A percentile compares a stretch with the other conserved stretches of the same genome.
Conservation (phyloP, 805 yeast species). For the Yamadazyma insecticola region DNA sequence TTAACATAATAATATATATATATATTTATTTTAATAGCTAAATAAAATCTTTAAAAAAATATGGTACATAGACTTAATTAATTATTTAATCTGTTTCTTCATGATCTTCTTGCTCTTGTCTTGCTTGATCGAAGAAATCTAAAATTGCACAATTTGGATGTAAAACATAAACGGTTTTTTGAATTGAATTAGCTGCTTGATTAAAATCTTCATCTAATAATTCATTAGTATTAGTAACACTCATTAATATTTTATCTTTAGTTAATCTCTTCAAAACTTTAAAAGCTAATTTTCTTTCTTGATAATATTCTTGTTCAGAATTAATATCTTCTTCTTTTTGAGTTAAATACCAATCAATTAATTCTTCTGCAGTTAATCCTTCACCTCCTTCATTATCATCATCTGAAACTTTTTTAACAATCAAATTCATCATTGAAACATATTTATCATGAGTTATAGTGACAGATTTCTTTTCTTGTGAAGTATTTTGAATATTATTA, state of each 20-base stretch:
- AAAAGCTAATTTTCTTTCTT: slow-evolving; percentile 64
- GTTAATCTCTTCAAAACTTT: slow-evolving; percentile 82
- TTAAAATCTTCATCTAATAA: slow-evolving; percentile 12
- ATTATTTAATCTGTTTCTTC: slow-evolving; percentile 6
- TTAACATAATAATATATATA: too few relatives aligned
- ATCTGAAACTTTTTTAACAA: slow-evolving; percentile 61
- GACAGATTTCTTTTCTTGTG: slow-evolving; percentile 17
- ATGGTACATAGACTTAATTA: too few relatives aligned
- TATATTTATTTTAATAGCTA: too few relatives aligned
- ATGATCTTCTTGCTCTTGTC: slow-evolving; percentile 13
- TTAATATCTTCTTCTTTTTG: slow-evolving; percentile 68
- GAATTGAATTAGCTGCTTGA: slow-evolving; percentile 16
- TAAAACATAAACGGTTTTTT: slow-evolving; percentile 30
- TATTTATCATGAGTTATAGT: slow-evolving; percentile 82
- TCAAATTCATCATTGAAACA: slow-evolving; percentile 73
- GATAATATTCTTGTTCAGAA: slow-evolving; percentile 65
- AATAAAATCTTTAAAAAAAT: too few relatives aligned
- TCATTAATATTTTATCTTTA: slow-evolving; percentile 78
- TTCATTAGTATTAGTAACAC: slow-evolving; percentile 32
- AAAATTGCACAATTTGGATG: slow-evolving; percentile 85
- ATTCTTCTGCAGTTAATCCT: slow-evolving; percentile 63
- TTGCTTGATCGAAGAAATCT: slow-evolving; percentile 51
- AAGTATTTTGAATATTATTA: slow-evolving; percentile 12
- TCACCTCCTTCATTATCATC: slow-evolving; percentile 46
- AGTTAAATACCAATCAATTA: slow-evolving; percentile 77